phyloP scores from a whole-genome alignment of 305 asterid species.

The Plantago lanceolata region DNA sequence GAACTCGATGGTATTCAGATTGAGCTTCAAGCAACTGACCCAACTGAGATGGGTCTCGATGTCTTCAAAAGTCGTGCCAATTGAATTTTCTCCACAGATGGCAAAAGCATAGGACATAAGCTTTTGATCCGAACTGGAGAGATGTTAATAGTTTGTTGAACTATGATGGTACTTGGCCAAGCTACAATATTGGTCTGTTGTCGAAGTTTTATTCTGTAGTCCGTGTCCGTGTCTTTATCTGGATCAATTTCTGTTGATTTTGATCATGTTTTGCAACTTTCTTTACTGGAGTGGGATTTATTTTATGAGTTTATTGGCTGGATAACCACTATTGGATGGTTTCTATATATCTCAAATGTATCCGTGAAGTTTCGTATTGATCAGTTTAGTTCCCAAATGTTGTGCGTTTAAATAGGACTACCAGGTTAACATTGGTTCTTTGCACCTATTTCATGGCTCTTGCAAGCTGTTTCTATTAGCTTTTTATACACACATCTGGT shows the following conservation, averaged over 20 bases:
- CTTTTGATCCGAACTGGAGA: conserved; percentile 30
- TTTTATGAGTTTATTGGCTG: too few relatives aligned
- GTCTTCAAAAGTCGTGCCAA: conserved; percentile 66
- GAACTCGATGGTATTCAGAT: conserved; percentile 72
- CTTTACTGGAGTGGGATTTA: too few relatives aligned
- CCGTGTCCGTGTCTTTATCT: not conserved
- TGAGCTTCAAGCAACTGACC: conserved; percentile 78
- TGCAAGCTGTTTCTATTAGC: too few relatives aligned
- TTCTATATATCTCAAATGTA: too few relatives aligned
- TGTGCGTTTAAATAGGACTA: too few relatives aligned
- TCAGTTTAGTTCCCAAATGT: too few relatives aligned
- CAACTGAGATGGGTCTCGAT: conserved; percentile 71
- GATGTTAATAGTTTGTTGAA: conserved; percentile 48
- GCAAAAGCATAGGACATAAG: conserved; percentile 24
- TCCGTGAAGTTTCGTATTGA: too few relatives aligned
- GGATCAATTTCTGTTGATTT: conserved; percentile 20
- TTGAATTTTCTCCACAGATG: conserved; percentile 30
- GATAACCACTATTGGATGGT: too few relatives aligned
- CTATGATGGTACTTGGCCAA: conserved; percentile 28
- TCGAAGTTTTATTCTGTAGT: conserved; percentile 20
- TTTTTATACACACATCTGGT: too few relatives aligned
- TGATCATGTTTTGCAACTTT: conserved; percentile 17
- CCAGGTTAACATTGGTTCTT: too few relatives aligned
- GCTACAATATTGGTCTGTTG: conserved; percentile 31
- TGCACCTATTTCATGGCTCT: too few relatives aligned